Conservation (phyloP, 495 filamentous ascomycete genomes). For the Hypoxylon fragiforme region DNA sequence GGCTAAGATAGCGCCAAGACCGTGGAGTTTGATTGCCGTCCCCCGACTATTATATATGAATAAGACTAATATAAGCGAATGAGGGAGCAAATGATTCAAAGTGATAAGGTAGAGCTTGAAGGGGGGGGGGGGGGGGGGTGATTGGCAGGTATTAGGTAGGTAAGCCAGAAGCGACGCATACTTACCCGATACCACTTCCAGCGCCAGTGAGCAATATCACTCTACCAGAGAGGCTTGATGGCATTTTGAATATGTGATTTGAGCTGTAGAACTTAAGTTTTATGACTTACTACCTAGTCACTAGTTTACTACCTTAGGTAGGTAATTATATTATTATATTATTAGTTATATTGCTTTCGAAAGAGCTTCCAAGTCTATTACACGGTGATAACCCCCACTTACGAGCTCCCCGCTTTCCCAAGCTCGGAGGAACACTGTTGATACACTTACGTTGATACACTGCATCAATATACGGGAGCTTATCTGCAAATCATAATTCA, state of each 20-base stretch:
- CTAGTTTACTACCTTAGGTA: too few relatives aligned
- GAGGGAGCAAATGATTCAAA: not conserved
- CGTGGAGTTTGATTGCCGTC: slow-evolving; percentile 49
- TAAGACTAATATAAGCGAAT: not conserved
- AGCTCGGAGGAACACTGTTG: slow-evolving; percentile 14
- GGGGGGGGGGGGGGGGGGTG: too few relatives aligned
- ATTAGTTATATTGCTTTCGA: too few relatives aligned
- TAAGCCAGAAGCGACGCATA: not conserved
- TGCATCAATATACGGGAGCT: too few relatives aligned
- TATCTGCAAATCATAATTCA: too few relatives aligned
- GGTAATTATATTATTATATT: too few relatives aligned
- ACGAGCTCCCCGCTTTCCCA: slow-evolving; percentile 16
- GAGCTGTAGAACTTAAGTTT: too few relatives aligned
- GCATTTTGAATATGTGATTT: slow-evolving; percentile 31
- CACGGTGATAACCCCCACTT: slow-evolving; percentile 26
- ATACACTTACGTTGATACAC: too few relatives aligned
- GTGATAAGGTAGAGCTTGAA: not conserved
- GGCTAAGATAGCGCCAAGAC: slow-evolving; percentile 48
- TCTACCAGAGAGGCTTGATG: slow-evolving; percentile 40
- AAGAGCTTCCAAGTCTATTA: slow-evolving; percentile 6
- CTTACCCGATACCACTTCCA: slow-evolving; percentile 54
- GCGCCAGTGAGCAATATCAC: slow-evolving; percentile 56
- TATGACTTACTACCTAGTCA: too few relatives aligned
- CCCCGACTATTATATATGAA: slow-evolving; percentile 42
- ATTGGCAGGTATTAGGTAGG: too few relatives aligned